Base-by-base conservation (phyloP, 192 early-diverging fungal species). In the Coemansia sp. region DNA sequence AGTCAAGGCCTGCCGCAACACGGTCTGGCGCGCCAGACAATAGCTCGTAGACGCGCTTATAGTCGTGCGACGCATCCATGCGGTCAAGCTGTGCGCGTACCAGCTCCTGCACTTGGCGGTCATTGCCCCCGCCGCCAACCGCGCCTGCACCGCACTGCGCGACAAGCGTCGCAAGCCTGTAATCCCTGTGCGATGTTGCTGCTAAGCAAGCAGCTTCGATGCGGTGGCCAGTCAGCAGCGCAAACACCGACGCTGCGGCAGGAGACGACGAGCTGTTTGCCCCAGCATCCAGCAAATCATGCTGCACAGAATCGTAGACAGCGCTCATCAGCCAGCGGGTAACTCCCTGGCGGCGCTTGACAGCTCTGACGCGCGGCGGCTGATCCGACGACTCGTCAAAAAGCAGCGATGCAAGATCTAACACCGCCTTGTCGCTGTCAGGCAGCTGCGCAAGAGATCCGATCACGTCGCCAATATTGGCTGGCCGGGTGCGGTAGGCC, bases 131-230 rank as follows among this genome's bases (percentile, higher is more conserved):
- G 15, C 84, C 92, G 60, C 79, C 86, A 3, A 90, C 67, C 0
- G 46, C 69, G 29, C 79, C 79, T 1, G 56, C 61, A 21, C 79
- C 74, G 20, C 70, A 58, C 71, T 95, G 95, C 7, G 90, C 67
- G 26, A 97, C 56, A 30, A 95, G 74, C 7, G 90, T 93, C 0
- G 94, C 91, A 31, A 95, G 81, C 2, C 86, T 84, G 61, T 88
- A 87, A 71, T 95, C 85, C 21, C 84, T 71, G 33, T 82, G 81
- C 45, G 83, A 71, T 0, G 93, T 81, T 3, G 93, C 89, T 9
- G 79, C 83, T 43, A 83, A 51, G 26, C 88, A 84, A 0, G 95
- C 94, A 8, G 79, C 72, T 1, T 84, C 71, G 37, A 95, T 73
- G 67, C 85, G 81, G 65, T 90, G 80, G 31, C 87, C 83, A 2